Percentiles rank a stretch among this genome's conserved stretches.
These are phyloP conservation scores for Aspergillus kassunensis DNA, from an alignment of 495 filamentous ascomycete genomes.

Conservation along the genomic window DNA sequence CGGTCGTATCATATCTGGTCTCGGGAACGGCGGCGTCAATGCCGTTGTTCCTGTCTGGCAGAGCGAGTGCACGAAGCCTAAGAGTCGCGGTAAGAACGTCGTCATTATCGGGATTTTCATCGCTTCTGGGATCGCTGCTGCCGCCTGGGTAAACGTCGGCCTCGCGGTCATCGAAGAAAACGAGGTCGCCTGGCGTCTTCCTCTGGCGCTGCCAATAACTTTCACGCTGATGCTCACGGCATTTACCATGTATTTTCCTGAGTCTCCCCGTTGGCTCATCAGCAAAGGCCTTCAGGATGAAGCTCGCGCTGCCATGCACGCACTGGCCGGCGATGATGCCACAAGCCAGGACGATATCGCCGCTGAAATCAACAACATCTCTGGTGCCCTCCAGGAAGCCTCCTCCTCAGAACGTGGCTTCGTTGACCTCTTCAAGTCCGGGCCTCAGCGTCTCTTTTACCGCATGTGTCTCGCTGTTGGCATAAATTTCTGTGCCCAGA, in stretches of 20 bases:
- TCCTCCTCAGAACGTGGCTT: constrained; percentile 12
- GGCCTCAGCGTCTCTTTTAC: constrained; percentile 15
- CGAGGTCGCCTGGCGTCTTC: constrained; percentile 44
- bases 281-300: not conserved
- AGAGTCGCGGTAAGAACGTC: constrained; percentile 32
- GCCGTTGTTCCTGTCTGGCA: constrained; percentile 47
- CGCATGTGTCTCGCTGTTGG: constrained; percentile 23
- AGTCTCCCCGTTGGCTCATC: constrained; percentile 26
- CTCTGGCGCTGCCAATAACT: constrained; percentile 29
- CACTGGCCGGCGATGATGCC: constrained; percentile 18
- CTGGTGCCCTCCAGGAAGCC: constrained; percentile 27
- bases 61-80: constrained; percentile 33
- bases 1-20: constrained; percentile 46
- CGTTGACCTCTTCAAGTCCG: constrained; percentile 13
- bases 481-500: constrained; percentile 31
- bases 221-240: constrained; percentile 41
- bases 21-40: constrained; percentile 40
- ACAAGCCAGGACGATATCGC: constrained; percentile 3
- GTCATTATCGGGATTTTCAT: constrained; percentile 44
- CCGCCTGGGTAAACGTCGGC: constrained; percentile 38
- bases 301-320: constrained; percentile 21
- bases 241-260: constrained; percentile 43
- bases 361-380: constrained; percentile 25
- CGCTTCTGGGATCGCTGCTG: constrained; percentile 41
- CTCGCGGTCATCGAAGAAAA: constrained; percentile 36